Conservation (phyloP, 495 filamentous ascomycete species). For the Monascus purpureus region DNA sequence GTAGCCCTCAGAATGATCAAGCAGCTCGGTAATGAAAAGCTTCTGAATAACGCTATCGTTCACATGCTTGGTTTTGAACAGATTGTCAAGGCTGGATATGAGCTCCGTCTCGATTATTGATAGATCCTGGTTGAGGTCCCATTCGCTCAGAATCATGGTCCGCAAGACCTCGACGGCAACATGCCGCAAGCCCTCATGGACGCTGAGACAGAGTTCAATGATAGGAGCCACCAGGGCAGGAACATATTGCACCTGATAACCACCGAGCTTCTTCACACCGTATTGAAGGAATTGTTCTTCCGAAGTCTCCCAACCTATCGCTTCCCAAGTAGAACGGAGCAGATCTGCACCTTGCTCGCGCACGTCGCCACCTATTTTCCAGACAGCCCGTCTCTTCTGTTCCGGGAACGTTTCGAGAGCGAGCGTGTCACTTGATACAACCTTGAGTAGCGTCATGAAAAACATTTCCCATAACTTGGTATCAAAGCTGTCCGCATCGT, state of each 20-base stretch:
- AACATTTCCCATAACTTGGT: slow-evolving; percentile 90
- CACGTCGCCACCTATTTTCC: slow-evolving; percentile 98
- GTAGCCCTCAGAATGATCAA: slow-evolving; percentile 64
- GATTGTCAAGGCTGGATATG: slow-evolving; percentile 84
- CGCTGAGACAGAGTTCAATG: slow-evolving; percentile 85
- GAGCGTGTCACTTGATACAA: slow-evolving; percentile 75
- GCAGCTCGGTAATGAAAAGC: slow-evolving; percentile 76
- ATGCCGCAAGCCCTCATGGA: slow-evolving; percentile 78
- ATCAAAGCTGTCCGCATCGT: slow-evolving; percentile 85
- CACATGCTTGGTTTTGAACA: slow-evolving; percentile 79
- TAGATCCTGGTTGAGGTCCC: slow-evolving; percentile 89
- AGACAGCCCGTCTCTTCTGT: slow-evolving; percentile 88
- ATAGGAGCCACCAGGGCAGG: slow-evolving; percentile 82
- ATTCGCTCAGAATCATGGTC: slow-evolving; percentile 97
- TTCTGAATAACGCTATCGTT: slow-evolving; percentile 85
- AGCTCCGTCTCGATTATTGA: slow-evolving; percentile 90
- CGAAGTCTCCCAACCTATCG: slow-evolving; percentile 91
- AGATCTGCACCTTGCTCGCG: slow-evolving; percentile 81
- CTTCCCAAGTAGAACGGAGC: slow-evolving; percentile 76
- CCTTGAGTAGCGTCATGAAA: slow-evolving; percentile 75
- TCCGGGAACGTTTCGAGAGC: slow-evolving; percentile 95
- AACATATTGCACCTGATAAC: slow-evolving; percentile 97
- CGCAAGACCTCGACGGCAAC: slow-evolving; percentile 89
- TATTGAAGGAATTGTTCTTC: slow-evolving; percentile 60
- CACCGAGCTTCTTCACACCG: slow-evolving; percentile 72